Percentiles rank a stretch among this genome's conserved stretches.
Evolutionary conservation across 164 flowering plant genomes (phyloP).

Genomic region (Santalum album): DNA sequence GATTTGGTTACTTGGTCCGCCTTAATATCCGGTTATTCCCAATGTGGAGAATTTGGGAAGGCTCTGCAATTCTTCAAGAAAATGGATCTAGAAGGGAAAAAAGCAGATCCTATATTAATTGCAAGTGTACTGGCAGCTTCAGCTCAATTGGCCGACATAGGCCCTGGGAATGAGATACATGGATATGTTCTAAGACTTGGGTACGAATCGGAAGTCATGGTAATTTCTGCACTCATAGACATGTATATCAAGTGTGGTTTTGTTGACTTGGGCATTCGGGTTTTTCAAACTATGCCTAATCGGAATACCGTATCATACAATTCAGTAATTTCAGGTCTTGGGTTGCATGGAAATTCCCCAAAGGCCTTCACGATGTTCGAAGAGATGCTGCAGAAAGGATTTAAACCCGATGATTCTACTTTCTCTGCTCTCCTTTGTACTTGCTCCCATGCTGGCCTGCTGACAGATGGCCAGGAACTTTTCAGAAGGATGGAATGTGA

Average conservation of each 20-base stretch:
- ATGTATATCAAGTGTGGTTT: slow-evolving; percentile 76
- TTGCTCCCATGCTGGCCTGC: slow-evolving; percentile 66
- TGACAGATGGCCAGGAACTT: slow-evolving; percentile 35
- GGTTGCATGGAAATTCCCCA: slow-evolving; percentile 47
- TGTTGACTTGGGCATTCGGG: slow-evolving; percentile 28
- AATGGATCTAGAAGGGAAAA: slow-evolving; percentile 29
- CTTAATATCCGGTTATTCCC: slow-evolving; percentile 57
- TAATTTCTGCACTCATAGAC: slow-evolving; percentile 61
- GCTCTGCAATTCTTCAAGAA: slow-evolving; percentile 36
- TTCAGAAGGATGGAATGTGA: slow-evolving; percentile 48
- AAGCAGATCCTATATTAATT: slow-evolving; percentile 42
- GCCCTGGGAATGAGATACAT: slow-evolving; percentile 55
- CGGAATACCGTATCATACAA: slow-evolving; percentile 44
- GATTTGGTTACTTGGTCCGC: slow-evolving; percentile 79
- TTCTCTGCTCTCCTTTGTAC: slow-evolving; percentile 66
- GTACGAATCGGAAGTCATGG: slow-evolving; percentile 31
- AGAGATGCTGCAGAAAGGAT: slow-evolving; percentile 33
- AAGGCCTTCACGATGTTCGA: slow-evolving; percentile 46
- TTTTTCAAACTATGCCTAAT: slow-evolving; percentile 35
- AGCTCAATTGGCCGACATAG: slow-evolving; percentile 39
- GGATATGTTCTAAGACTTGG: slow-evolving; percentile 53
- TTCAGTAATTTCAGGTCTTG: slow-evolving; percentile 56
- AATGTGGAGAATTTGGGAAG: slow-evolving; percentile 33
- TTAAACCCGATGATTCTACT: slow-evolving; percentile 57
- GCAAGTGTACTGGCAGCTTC: slow-evolving; percentile 47